phyloP scores from a whole-genome alignment of 441 rosid species.

The Oxalis stricta region DNA sequence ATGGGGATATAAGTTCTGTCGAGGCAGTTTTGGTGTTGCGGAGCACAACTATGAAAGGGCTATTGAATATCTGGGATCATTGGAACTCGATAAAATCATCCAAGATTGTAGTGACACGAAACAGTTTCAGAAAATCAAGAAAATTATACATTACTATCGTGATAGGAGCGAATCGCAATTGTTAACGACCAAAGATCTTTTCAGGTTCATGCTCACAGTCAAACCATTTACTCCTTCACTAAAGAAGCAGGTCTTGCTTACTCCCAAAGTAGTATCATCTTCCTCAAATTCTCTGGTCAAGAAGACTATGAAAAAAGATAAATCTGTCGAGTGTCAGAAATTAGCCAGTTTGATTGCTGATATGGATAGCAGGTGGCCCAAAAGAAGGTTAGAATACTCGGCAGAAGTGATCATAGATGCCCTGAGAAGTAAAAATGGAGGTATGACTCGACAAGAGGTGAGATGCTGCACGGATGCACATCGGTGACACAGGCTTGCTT shows the following conservation, averaged over 20 bases:
- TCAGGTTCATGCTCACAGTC: constrained; percentile 54
- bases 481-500: constrained; percentile 83
- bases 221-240: constrained; percentile 29
- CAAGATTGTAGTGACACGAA: constrained; percentile 25
- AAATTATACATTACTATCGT: constrained; percentile 36
- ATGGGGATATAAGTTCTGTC: constrained; percentile 70
- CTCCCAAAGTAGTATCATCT: constrained; percentile 10
- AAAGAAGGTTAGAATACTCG: constrained; percentile 57
- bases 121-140: constrained; percentile 21
- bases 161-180: constrained; percentile 48
- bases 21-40: constrained; percentile 70
- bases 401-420: constrained; percentile 69
- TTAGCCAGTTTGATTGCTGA: constrained; percentile 32
- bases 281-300: constrained; percentile 15
- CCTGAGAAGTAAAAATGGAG: constrained; percentile 38
- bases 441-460: constrained; percentile 84
- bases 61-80: constrained; percentile 44
- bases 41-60: constrained; percentile 45
- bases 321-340: constrained; percentile 20
- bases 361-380: constrained; percentile 79
- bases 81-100: constrained; percentile 37
- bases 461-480: constrained; percentile 82
- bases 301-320: constrained; percentile 21
- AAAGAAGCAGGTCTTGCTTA: constrained; percentile 17
- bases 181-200: constrained; percentile 52